Evolutionary conservation across 345 rosid genomes (phyloP).

Genomic region (Toxicodendron radicans): DNA sequence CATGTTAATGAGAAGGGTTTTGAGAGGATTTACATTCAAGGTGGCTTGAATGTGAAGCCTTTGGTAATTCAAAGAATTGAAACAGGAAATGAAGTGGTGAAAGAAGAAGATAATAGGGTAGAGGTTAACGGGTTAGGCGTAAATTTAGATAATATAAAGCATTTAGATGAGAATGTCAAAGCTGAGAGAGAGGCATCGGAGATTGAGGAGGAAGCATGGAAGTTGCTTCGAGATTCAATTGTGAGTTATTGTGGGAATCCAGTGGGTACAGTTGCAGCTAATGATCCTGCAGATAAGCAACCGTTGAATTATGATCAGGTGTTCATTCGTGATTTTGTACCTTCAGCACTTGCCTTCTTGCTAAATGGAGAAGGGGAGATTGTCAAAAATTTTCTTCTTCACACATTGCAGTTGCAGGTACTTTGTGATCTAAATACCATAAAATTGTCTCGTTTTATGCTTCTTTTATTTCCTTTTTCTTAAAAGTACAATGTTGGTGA

Average conservation of each 20-base stretch:
- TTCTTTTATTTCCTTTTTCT: neutral
- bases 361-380: slow-evolving; percentile 86
- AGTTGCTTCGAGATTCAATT: slow-evolving; percentile 66
- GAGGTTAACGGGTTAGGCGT: slow-evolving; percentile 35
- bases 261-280: slow-evolving; percentile 88
- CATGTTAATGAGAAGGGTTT: slow-evolving; percentile 69
- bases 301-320: slow-evolving; percentile 90
- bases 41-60: slow-evolving; percentile 66
- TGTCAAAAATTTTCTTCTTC: slow-evolving; percentile 92
- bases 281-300: slow-evolving; percentile 65
- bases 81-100: slow-evolving; percentile 24
- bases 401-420: slow-evolving; percentile 95
- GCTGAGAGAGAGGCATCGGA: slow-evolving; percentile 55
- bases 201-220: slow-evolving; percentile 84
- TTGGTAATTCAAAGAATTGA: slow-evolving; percentile 50
- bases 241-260: slow-evolving; percentile 81
- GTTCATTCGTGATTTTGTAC: slow-evolving; percentile 95
- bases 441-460: neutral
- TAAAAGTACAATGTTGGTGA: neutral
- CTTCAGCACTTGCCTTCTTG: slow-evolving; percentile 88
- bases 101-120: slow-evolving; percentile 43
- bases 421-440: slow-evolving; percentile 2
- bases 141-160: slow-evolving; percentile 37
- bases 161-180: slow-evolving; percentile 37
- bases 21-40: slow-evolving; percentile 69